Base-by-base conservation (phyloP, 1,284 basidiomycete species). In the Austropuccinia psidii region DNA sequence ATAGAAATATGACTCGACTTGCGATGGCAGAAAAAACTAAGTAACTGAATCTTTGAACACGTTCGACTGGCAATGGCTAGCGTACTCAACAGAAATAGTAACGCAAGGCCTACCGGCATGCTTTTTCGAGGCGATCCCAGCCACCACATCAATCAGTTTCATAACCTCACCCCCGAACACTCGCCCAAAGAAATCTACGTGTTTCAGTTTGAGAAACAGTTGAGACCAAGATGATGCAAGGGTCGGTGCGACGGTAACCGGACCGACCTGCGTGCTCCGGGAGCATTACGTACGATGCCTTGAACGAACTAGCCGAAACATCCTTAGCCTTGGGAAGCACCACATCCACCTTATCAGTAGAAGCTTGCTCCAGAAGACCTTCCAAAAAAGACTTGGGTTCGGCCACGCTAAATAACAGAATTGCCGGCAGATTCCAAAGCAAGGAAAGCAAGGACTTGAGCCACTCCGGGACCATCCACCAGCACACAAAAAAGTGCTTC, bases 101-200 rank as follows among this genome's bases (percentile, higher is more conserved):
- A 82, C 77, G 64, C 80, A 81, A 29, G 78, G 78, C 4, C 77
- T 75, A 24, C 77, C 78, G 4, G 81, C 79, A 43, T 82, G 81
- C 45, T 80, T 78, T 39, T 81, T 77, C 0, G 81, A 80, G 11
- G 80, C 80, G 6, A 82, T 79, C 1, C 81, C 81, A 4, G 81
- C 81, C 1, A 80, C 78, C n/a, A 82, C 78, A 57, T 82, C 81
- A 75, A 82, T 80, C 24, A 82, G 75, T 68, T 81, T 82, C 73
- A 82, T 78, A 8, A 82, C 77, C 17, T 81, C 81, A 29, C 81
- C 81, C 4, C 80, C 81, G 21, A 78, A 79, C 11, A 81, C 70
- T 6, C 79, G 57, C 0, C 78, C 79, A 49, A 79, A 75, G 31
- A 76, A 76, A 61, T 79, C 79, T 77, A n/a, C n/a, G n/a, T n/a